Evolutionary conservation across 208 protist genomes (phyloP).

Genomic region (Lotmaria passim): DNA sequence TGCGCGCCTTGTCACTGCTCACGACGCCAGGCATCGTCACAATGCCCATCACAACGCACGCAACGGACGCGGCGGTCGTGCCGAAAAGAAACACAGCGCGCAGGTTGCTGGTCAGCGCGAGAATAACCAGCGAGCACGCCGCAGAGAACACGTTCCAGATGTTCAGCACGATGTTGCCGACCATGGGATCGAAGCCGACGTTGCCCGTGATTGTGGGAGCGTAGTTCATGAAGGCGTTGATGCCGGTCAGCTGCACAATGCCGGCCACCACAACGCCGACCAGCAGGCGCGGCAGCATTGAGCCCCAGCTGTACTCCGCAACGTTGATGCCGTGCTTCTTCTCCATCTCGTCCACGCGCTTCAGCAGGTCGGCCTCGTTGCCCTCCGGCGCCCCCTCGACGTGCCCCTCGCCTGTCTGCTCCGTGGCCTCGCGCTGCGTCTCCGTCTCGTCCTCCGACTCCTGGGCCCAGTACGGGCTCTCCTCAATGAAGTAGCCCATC

Average conservation of each 20-base stretch:
- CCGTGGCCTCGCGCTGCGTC: background rate
- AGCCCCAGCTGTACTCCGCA: constrained; percentile 43
- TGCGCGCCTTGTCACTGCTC: constrained; percentile 42
- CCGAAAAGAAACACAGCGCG: constrained; percentile 65
- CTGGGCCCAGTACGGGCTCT: constrained; percentile 21
- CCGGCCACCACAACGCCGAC: constrained; percentile 55
- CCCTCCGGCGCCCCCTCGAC: constrained; percentile 8
- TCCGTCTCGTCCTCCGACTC: background rate
- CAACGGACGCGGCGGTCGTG: constrained; percentile 50
- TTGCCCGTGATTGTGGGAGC: constrained; percentile 73
- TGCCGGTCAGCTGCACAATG: constrained; percentile 80
- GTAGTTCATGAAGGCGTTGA: constrained; percentile 88
- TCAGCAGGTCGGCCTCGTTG: constrained; percentile 31
- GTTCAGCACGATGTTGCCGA: constrained; percentile 83
- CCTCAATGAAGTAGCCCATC: constrained; percentile 50
- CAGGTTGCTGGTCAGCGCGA: constrained; percentile 62
- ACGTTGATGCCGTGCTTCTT: constrained; percentile 23
- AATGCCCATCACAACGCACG: constrained; percentile 72
- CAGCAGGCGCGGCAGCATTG: constrained; percentile 51
- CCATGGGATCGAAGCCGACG: constrained; percentile 58
- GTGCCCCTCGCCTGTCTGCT: constrained; percentile 6
- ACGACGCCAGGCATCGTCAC: constrained; percentile 72
- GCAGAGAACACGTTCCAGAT: constrained; percentile 83
- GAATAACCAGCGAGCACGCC: constrained; percentile 58
- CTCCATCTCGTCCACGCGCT: constrained; percentile 21